A percentile compares a stretch with the other conserved stretches of the same genome.
These are phyloP conservation scores for Tylopilus rubrobrunneus DNA, from an alignment of 768 basidiomycete genomes.

Conservation along the genomic window DNA sequence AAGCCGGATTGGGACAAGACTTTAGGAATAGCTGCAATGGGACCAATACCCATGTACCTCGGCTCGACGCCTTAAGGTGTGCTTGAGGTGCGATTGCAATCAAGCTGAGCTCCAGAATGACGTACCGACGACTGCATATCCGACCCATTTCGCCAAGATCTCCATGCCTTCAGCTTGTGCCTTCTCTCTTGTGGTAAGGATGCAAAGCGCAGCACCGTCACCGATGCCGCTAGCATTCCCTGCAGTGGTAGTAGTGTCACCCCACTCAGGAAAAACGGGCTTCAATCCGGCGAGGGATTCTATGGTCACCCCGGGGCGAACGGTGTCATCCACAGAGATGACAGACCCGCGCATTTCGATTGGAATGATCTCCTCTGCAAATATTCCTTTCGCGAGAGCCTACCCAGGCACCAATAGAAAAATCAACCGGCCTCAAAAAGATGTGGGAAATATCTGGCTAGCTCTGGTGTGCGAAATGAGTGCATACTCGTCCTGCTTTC, in stretches of 20 bases:
- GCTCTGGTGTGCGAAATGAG: slow-evolving; percentile 84
- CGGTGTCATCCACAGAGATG: slow-evolving; percentile 79
- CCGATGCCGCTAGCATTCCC: slow-evolving; percentile 88
- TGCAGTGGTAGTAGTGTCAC: slow-evolving; percentile 70
- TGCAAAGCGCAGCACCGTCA: slow-evolving; percentile 85
- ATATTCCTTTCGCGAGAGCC: slow-evolving; percentile 68
- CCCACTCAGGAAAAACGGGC: slow-evolving; percentile 85
- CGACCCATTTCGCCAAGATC: slow-evolving; percentile 81
- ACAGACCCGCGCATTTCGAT: slow-evolving; percentile 66
- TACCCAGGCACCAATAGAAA: slow-evolving; percentile 20
- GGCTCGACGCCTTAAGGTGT: slow-evolving; percentile 61
- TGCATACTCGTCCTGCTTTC: slow-evolving; percentile 87
- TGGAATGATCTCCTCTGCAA: slow-evolving; percentile 87
- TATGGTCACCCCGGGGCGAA: slow-evolving; percentile 75
- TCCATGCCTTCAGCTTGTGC: slow-evolving; percentile 76
- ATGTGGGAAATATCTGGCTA: slow-evolving; percentile 40
- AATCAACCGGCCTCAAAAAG: background rate
- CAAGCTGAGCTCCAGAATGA: background rate
- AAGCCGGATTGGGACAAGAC: slow-evolving; percentile 54
- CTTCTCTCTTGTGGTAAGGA: slow-evolving; percentile 74
- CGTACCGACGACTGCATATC: slow-evolving; percentile 72
- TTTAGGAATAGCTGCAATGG: slow-evolving; percentile 69
- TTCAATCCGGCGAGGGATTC: slow-evolving; percentile 78
- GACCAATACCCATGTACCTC: slow-evolving; percentile 73
- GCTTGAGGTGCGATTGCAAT: slow-evolving; percentile 1